Percentiles rank a stretch among this genome's conserved stretches.
phyloP scores from a whole-genome alignment of 768 basidiomycete species.

The Suillus sp. region DNA sequence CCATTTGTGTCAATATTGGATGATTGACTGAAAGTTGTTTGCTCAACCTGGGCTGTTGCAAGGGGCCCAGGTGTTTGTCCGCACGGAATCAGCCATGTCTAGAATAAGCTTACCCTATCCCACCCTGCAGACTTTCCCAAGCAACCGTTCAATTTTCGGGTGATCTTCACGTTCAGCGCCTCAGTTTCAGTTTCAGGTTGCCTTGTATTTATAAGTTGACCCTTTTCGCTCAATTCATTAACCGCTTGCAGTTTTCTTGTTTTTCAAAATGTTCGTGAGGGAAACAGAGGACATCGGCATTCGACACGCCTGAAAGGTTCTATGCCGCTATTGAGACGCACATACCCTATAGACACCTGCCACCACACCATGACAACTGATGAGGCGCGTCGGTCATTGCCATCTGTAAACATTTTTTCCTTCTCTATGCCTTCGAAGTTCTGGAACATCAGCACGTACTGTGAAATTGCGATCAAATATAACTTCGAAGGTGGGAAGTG shows the following conservation, averaged over 20 bases:
- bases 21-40: neutral
- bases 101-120: neutral
- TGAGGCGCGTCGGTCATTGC: neutral
- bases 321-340: slow-evolving; percentile 29
- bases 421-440: neutral
- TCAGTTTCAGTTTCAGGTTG: neutral
- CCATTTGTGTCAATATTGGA: neutral
- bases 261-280: slow-evolving; percentile 4
- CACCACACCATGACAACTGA: slow-evolving; percentile 3
- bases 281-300: slow-evolving; percentile 17
- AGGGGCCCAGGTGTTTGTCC: neutral
- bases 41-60: neutral
- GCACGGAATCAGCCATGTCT: neutral
- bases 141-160: neutral
- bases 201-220: neutral
- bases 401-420: neutral
- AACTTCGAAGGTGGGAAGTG: neutral
- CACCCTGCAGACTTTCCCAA: slow-evolving; percentile 1
- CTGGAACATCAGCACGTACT: neutral
- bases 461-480: neutral
- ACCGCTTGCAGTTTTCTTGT: neutral
- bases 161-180: neutral
- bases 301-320: slow-evolving; percentile 32
- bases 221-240: neutral
- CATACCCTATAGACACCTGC: slow-evolving; percentile 13